A percentile compares a stretch with the other conserved stretches of the same genome.
phyloP scores from a whole-genome alignment of 441 rosid genomes.

The Erysimum pusillum region DNA sequence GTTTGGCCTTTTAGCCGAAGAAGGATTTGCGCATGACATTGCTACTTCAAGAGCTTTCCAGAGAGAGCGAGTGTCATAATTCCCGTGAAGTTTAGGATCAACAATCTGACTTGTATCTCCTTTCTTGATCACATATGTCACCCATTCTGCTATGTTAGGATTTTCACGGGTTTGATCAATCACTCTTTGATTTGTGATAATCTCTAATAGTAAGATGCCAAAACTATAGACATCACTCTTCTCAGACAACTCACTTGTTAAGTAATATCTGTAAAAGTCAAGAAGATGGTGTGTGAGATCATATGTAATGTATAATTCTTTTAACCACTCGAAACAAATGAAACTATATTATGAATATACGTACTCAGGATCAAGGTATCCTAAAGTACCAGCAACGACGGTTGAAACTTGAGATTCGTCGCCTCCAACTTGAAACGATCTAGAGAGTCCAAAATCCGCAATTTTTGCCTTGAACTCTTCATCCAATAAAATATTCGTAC shows the following conservation, averaged over 20 bases:
- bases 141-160: conserved; percentile 50
- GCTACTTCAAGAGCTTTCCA: conserved; percentile 61
- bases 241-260: conserved; percentile 36
- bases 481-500: conserved; percentile 56
- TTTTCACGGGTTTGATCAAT: conserved; percentile 30
- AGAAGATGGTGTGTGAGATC: neutral
- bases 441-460: conserved; percentile 67
- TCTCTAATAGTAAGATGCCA: conserved; percentile 54
- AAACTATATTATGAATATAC: conserved; percentile 9
- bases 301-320: neutral
- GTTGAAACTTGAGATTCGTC: conserved; percentile 47
- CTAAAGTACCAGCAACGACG: conserved; percentile 55
- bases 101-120: conserved; percentile 53
- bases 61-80: conserved; percentile 44
- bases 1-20: conserved; percentile 50
- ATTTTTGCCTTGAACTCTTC: conserved; percentile 58
- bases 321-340: neutral
- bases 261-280: conserved; percentile 44
- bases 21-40: conserved; percentile 49
- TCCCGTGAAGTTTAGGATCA: conserved; percentile 53
- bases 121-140: conserved; percentile 23
- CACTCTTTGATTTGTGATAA: conserved; percentile 52
- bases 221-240: conserved; percentile 61
- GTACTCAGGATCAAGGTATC: conserved; percentile 66
- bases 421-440: conserved; percentile 39